Conservation (phyloP, 2,329 filamentous ascomycete genomes). For the Macrophomina phaseolina region DNA sequence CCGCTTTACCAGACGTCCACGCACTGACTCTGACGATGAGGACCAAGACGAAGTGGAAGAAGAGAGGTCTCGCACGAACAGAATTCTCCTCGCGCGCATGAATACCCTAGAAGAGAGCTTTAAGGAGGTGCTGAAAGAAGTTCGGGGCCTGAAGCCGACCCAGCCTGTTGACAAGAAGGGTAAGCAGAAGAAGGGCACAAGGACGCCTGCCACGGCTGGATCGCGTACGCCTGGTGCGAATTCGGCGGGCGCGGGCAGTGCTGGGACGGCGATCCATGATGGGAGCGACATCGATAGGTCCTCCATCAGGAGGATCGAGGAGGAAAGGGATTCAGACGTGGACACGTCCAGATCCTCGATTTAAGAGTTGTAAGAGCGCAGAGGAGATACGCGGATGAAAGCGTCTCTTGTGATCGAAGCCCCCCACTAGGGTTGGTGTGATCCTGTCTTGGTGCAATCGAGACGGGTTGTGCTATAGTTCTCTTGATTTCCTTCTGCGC, state of each 20-base stretch:
- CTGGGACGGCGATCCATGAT: conserved; percentile 12
- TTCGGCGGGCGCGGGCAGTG: background rate
- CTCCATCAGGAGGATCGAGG: conserved; percentile 13
- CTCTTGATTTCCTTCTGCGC: background rate
- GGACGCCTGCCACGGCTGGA: conserved; percentile 5
- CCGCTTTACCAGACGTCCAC: conserved; percentile 1
- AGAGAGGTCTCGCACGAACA: conserved; percentile 56
- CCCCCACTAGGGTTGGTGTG: background rate
- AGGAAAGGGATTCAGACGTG: background rate
- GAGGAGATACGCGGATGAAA: no score
- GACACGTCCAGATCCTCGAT: conserved; percentile 9
- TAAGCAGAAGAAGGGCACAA: conserved; percentile 13
- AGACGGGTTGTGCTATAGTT: conserved; percentile 4
- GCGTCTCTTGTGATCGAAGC: background rate
- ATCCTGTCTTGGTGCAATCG: background rate
- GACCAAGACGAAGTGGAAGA: conserved; percentile 35
- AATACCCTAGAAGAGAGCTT: conserved; percentile 92
- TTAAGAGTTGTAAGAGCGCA: background rate
- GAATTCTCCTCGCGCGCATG: conserved; percentile 87
- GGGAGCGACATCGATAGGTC: background rate
- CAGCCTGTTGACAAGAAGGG: conserved; percentile 1
- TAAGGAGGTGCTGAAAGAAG: conserved; percentile 81
- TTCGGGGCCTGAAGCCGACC: conserved; percentile 62
- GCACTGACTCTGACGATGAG: background rate
- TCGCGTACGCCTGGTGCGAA: conserved; percentile 9